Conservation (phyloP, 2,329 filamentous ascomycete species). For the Pleochaeta shiraiana region DNA sequence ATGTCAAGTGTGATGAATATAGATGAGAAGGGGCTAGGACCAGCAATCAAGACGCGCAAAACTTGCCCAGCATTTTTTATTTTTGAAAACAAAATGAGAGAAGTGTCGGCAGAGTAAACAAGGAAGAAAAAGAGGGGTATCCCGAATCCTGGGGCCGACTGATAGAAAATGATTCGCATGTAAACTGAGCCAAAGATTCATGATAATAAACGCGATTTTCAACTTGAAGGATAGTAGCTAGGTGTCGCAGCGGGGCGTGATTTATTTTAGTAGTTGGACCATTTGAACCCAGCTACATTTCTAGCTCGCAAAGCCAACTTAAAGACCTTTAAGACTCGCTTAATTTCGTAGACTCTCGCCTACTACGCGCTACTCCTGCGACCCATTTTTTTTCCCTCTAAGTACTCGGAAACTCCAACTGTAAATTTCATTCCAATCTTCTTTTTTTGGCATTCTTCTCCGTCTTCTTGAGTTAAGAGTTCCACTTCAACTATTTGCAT, state of each 20-base stretch:
- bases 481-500: background rate
- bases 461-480: background rate
- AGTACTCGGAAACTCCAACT: background rate
- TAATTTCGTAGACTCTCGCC: background rate
- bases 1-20: too few relatives aligned
- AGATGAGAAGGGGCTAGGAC: conserved; percentile 1
- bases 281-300: background rate
- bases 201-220: background rate
- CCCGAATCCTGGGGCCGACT: background rate
- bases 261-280: background rate
- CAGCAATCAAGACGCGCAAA: background rate
- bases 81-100: too few relatives aligned
- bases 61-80: background rate
- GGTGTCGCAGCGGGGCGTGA: background rate
- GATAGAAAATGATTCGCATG: background rate
- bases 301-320: background rate
- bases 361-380: background rate
- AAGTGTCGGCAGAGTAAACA: background rate
- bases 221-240: background rate
- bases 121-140: background rate
- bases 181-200: background rate
- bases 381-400: background rate
- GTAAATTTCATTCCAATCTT: conserved; percentile 1
- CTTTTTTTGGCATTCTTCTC: background rate
- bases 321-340: background rate